A percentile compares a stretch with the other conserved stretches of the same genome.
These are phyloP conservation scores for Lagerstroemia speciosa DNA, from an alignment of 345 rosid genomes.

Conservation along the genomic window DNA sequence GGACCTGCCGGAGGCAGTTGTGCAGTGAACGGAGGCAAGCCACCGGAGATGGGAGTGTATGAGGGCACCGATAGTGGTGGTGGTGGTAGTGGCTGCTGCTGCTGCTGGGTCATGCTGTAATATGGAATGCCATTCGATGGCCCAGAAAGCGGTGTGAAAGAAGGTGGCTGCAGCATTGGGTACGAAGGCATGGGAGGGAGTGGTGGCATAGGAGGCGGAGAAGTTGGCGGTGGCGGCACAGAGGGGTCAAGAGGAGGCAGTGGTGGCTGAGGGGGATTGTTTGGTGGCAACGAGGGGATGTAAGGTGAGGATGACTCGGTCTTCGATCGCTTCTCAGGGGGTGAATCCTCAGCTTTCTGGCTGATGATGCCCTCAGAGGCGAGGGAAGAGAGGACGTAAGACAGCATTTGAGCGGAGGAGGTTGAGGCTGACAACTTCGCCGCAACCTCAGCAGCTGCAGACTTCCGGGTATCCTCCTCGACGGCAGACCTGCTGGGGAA, in stretches of 20 bases:
- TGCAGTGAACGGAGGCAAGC: constrained; percentile 33
- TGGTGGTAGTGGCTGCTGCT: constrained; percentile 23
- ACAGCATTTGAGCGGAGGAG: constrained; percentile 88
- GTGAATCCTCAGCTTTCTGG: constrained; percentile 38
- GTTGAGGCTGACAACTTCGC: constrained; percentile 87
- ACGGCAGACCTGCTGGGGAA: constrained; percentile 19
- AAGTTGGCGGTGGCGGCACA: constrained; percentile 45
- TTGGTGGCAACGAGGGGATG: constrained; percentile 12
- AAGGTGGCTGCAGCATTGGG: constrained; percentile 33
- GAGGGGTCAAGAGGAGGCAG: constrained; percentile 14
- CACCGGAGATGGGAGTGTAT: constrained; percentile 30
- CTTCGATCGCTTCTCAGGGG: constrained; percentile 68
- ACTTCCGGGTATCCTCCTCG: constrained; percentile 55
- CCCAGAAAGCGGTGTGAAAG: constrained; percentile 45
- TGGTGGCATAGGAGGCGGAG: constrained; percentile 46
- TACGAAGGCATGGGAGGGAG: constrained; percentile 39
- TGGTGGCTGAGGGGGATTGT: constrained; percentile 22
- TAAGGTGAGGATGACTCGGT: constrained; percentile 32
- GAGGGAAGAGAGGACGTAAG: constrained; percentile 82
- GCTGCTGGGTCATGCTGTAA: constrained; percentile 37
- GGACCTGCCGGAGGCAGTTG: constrained; percentile 26
- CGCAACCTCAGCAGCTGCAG: constrained; percentile 79
- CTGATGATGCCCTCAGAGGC: constrained; percentile 77
- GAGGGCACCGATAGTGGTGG: constrained; percentile 24
- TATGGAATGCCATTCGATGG: constrained; percentile 37